phyloP scores from a whole-genome alignment of 495 filamentous ascomycete genomes.

The Penicillium bovifimosum region DNA sequence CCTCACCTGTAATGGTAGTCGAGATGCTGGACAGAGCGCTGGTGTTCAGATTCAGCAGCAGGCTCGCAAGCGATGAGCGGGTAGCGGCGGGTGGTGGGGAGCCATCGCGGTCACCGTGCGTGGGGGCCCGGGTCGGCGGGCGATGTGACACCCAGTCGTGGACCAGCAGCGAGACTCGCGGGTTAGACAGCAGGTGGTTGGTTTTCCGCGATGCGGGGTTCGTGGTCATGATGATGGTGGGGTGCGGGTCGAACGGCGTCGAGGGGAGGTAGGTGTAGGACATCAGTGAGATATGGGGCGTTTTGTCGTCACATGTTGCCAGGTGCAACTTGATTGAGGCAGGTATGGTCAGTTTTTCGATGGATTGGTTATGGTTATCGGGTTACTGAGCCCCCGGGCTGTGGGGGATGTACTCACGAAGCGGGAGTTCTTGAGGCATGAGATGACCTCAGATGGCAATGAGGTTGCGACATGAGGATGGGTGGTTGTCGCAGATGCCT shows the following conservation, averaged over 20 bases:
- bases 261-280: slow-evolving; percentile 96
- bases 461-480: slow-evolving; percentile 61
- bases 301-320: slow-evolving; percentile 75
- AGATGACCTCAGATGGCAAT: slow-evolving; percentile 77
- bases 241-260: slow-evolving; percentile 65
- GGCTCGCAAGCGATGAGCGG: slow-evolving; percentile 66
- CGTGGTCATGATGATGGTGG: slow-evolving; percentile 89
- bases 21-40: slow-evolving; percentile 83
- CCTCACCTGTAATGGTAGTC: slow-evolving; percentile 85
- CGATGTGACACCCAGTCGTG: slow-evolving; percentile 98
- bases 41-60: slow-evolving; percentile 86
- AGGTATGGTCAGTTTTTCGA: neutral
- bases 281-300: slow-evolving; percentile 95
- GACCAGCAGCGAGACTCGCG: slow-evolving; percentile 87
- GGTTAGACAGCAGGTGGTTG: slow-evolving; percentile 78
- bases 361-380: neutral
- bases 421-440: slow-evolving; percentile 88
- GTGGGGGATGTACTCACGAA: slow-evolving; percentile 57
- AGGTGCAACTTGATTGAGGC: slow-evolving; percentile 69
- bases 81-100: slow-evolving; percentile 58
- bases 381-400: neutral
- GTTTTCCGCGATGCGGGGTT: slow-evolving; percentile 86
- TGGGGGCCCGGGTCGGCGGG: slow-evolving; percentile 64
- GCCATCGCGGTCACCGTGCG: slow-evolving; percentile 50
- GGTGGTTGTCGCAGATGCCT: slow-evolving; percentile 66